Evolutionary conservation across 2,329 filamentous ascomycete species (phyloP).

Genomic region (Exutisphaerella laricina): DNA sequence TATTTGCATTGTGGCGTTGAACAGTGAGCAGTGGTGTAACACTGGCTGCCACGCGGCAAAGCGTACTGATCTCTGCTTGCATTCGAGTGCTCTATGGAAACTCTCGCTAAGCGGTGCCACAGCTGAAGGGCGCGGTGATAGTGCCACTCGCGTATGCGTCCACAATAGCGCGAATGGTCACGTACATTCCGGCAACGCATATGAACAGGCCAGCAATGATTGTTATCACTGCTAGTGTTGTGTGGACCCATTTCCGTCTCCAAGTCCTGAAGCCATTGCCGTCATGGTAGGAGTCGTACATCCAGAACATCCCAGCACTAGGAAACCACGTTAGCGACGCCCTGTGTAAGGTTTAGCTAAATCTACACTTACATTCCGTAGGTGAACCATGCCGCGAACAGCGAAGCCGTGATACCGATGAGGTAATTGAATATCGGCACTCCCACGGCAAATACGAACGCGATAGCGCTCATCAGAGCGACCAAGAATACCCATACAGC

Average conservation of each 20-base stretch:
- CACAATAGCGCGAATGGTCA: conserved; percentile 40
- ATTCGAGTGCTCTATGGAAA: no score
- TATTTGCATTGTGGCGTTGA: no score
- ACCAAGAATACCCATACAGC: conserved; percentile 44
- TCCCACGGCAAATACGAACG: conserved; percentile 43
- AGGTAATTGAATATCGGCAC: conserved; percentile 53
- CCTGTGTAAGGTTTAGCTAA: no score
- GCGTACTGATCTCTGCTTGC: no score
- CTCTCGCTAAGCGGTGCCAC: not conserved
- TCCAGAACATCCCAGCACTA: conserved; percentile 49
- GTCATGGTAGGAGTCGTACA: conserved; percentile 46
- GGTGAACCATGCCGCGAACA: conserved; percentile 52
- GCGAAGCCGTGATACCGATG: conserved; percentile 46
- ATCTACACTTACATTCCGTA: conserved; percentile 36
- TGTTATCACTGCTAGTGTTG: conserved; percentile 38
- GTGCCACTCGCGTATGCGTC: conserved; percentile 26
- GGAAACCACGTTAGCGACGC: not conserved
- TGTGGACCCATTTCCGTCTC: conserved; percentile 30
- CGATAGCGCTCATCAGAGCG: conserved; percentile 42
- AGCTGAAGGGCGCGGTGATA: conserved; percentile 10
- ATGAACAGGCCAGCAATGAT: conserved; percentile 46
- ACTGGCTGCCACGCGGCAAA: no score
- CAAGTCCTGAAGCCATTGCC: conserved; percentile 31
- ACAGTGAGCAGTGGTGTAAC: no score
- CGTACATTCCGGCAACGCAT: conserved; percentile 43